Evolutionary conservation across 2,329 filamentous ascomycete species (phyloP), one percentile per base, ranked within the genome.

Genomic region (Cladosporium sp.): DNA sequence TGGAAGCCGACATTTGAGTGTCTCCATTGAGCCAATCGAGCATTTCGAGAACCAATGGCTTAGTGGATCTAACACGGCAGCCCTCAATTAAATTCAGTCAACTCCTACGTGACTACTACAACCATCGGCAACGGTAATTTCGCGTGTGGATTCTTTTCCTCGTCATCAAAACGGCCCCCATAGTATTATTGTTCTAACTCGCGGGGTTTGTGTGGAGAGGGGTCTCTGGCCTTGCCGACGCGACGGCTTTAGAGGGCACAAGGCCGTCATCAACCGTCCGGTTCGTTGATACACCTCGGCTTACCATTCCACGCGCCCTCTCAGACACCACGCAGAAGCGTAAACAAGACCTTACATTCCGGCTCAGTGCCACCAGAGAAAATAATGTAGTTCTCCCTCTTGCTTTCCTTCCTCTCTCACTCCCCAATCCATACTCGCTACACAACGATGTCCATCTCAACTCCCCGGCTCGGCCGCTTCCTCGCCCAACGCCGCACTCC

Each of bases 271-370:
- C 45, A 48, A 27, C 45, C 45, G 45, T 38, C 25, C 35, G n/a
- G n/a, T n/a, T n/a, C n/a, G n/a, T n/a, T n/a, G n/a, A n/a, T n/a
- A n/a, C n/a, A 38, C 38, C 45, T 48, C 45, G 45, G 45, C 36
- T 48, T 48, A 48, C 45, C 32, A 46, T n/a, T n/a, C 27, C 12
- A 33, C 36, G 25, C 29, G 38, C 7, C 20, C 32, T 35, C 32
- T n/a, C 11, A 5, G 15, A 13, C 15, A 35, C 39, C 25, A 40
- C 36, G 27, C 20, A 38, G 9, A 27, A 27, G 22, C 22, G 36
- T 33, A 40, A 39, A 48, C 45, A 48, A 33, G 36, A 38, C 36
- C 30, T 18, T 33, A 25, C 45, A 48, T 40, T 40, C 45, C 45
- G 19, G n/a, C 38, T 29, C 45, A 19, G 45, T 40, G 7, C n/a